A percentile compares a stretch with the other conserved stretches of the same genome.
phyloP scores from a whole-genome alignment of 2,329 filamentous ascomycete species.

The Penicillium sp. region DNA sequence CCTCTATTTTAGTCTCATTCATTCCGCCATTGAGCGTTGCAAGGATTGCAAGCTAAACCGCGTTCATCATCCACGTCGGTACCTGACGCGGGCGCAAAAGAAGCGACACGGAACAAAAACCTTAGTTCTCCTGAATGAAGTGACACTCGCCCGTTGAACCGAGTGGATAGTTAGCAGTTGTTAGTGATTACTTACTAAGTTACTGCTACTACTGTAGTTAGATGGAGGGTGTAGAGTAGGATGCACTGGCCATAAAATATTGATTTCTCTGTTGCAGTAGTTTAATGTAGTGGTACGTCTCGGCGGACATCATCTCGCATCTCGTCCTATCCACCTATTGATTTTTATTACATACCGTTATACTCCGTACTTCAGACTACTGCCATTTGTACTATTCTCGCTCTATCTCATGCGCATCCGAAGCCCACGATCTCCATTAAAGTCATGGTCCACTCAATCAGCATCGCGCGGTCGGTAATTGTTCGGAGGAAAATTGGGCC shows the following conservation, averaged over 20 bases:
- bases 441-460: neutral
- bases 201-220: neutral
- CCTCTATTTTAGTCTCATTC: conserved; percentile 1
- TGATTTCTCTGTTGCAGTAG: conserved; percentile 1
- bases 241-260: neutral
- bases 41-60: neutral
- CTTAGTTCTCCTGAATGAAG: conserved; percentile 5
- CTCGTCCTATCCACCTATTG: neutral
- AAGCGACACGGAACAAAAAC: conserved; percentile 6
- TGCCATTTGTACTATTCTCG: neutral
- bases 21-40: conserved; percentile 2
- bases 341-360: conserved; percentile 5
- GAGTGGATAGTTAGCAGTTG: conserved; percentile 4
- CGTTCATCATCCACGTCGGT: conserved; percentile 1
- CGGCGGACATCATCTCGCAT: conserved; percentile 8
- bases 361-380: neutral
- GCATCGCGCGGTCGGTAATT: conserved; percentile 26
- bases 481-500: conserved; percentile 29
- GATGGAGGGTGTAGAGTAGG: neutral
- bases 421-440: conserved; percentile 4
- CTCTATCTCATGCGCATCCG: conserved; percentile 5
- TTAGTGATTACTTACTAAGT: too few species aligned
- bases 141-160: neutral
- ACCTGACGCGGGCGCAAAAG: conserved; percentile 5
- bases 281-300: conserved; percentile 3